Conservation (phyloP, 1,284 basidiomycete species). For the Heterobasidion occidentale region DNA sequence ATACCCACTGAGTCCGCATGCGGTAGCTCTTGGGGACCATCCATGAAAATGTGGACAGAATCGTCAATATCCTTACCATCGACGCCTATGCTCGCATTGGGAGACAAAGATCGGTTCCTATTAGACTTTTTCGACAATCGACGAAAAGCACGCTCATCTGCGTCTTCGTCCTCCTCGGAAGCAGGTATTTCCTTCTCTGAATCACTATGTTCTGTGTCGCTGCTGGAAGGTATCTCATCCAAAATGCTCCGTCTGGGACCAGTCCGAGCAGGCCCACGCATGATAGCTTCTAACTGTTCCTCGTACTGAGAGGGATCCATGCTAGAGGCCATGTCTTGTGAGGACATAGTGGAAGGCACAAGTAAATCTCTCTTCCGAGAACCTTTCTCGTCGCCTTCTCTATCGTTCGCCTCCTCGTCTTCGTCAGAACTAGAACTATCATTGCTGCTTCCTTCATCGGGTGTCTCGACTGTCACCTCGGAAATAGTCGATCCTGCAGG, state of each 20-base stretch:
- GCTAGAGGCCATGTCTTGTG: background rate
- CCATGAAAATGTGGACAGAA: slow-evolving; percentile 8
- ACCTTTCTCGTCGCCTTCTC: slow-evolving; percentile 3
- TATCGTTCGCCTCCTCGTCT: background rate
- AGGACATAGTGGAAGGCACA: background rate
- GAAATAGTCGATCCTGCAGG: slow-evolving; percentile 17
- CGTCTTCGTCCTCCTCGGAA: slow-evolving; percentile 20
- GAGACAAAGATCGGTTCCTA: slow-evolving; percentile 1
- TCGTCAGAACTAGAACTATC: slow-evolving; percentile 21
- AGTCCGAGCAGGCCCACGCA: slow-evolving; percentile 34
- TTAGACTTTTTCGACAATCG: background rate
- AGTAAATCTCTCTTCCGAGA: background rate
- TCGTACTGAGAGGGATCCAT: slow-evolving; percentile 16
- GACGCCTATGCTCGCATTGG: background rate
- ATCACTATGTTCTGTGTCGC: slow-evolving; percentile 22
- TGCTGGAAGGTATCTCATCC: slow-evolving; percentile 17
- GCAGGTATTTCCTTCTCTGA: slow-evolving; percentile 14
- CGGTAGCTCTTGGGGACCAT: slow-evolving; percentile 2
- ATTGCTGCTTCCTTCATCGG: slow-evolving; percentile 25
- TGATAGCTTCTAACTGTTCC: slow-evolving; percentile 35
- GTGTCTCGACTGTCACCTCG: slow-evolving; percentile 22
- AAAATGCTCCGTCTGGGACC: slow-evolving; percentile 16
- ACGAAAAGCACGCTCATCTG: slow-evolving; percentile 3
- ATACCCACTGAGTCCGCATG: background rate
- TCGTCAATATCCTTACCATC: slow-evolving; percentile 4